Evolutionary conservation across 2,329 filamentous ascomycete genomes (phyloP), one percentile per base, ranked within the genome.

Genomic region (Talaromyces islandicus): DNA sequence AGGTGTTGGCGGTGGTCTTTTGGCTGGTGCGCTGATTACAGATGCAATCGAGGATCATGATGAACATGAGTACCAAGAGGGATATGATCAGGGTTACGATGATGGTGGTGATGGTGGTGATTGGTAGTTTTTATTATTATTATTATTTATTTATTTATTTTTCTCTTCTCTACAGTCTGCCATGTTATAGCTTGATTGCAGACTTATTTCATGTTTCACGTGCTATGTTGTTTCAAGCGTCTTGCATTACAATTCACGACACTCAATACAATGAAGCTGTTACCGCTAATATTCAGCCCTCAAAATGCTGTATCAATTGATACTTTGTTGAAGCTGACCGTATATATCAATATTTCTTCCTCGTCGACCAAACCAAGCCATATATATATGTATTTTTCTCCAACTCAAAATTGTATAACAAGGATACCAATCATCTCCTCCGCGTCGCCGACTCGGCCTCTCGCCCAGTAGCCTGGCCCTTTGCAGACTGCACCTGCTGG

Each of bases 1-100:
- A 50, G 92, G 92, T 77, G 74, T 90, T 4, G 92, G 91, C 66
- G 92, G 88, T 64, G 92, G 92, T 73, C 70, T 96, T 70, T 68
- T 96, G 1, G 92, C 91, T 66, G 92, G 92, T 59, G 83, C 85
- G 63, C 63, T 96, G 68, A 74, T 96, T 32, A 87, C 82, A 2
- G 80, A 88, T 69, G 87, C 87, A 1, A 80, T 92, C 56, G 77
- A 89, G 59, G 84, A 89, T 65, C 76, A 88, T 62, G 79, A 85
- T 5, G 82, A 83, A 30, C 88, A 85, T 66, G 66, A 82, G 24
- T 79, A 80, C 60, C 66, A 73, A 38, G 62, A 75, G 25, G 65
- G 69, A 2, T 67, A 69, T 62, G 63, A 71, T 53, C 66, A 65
- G 59, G 70, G 67, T 24, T 69, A 65, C 54, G 64, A 62, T 54